Evolutionary conservation across 129 eudicot genomes (phyloP), one percentile per base, ranked within the genome.

Genomic region (Pulicaria dysenterica): DNA sequence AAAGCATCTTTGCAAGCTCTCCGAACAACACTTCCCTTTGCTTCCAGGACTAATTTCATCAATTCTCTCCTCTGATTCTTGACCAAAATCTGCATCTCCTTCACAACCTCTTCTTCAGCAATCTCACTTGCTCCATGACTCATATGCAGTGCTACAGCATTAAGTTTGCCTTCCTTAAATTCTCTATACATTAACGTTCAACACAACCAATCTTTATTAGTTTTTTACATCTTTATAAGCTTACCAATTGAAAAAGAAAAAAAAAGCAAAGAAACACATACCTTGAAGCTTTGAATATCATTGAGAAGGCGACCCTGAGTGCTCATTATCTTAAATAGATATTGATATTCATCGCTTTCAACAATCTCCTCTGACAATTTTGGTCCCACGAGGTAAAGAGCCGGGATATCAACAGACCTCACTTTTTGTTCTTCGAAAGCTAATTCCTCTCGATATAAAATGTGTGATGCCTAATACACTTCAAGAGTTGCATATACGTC

Each of bases 381-480:
- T n/a, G n/a, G n/a, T n/a, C n/a, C n/a, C n/a, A n/a, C n/a, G n/a
- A n/a, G n/a, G 11, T 46, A 10, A 0, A n/a, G n/a, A n/a, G n/a
- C 58, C 13, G 89, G 87, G 47, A 84, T 73, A 60, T 58, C 49
- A 42, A 31, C 80, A 36, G 81, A 73, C 83, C 72, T 54, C 61
- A 64, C 81, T 13, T 71, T 79, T 57, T 73, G 84, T 70, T 79
- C 73, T 64, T 70, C 85, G 58, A 81, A 70, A 74, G 83, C 73
- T 47, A 64, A 49, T 57, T 94, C 96, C 62, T 83, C 83, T 54
- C 77, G 76, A 80, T 70, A 63, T 48, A 87, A 72, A 67, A 81
- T 72, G 44, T 94, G 84, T 51, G 96, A 84, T 50, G 97, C 97
- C 55, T 49, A 80, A 77, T 86, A 81, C 41, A 83, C 70, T 58